These are phyloP conservation scores for Erodium texanum DNA, from an alignment of 441 rosid species.

Conservation along the genomic window DNA sequence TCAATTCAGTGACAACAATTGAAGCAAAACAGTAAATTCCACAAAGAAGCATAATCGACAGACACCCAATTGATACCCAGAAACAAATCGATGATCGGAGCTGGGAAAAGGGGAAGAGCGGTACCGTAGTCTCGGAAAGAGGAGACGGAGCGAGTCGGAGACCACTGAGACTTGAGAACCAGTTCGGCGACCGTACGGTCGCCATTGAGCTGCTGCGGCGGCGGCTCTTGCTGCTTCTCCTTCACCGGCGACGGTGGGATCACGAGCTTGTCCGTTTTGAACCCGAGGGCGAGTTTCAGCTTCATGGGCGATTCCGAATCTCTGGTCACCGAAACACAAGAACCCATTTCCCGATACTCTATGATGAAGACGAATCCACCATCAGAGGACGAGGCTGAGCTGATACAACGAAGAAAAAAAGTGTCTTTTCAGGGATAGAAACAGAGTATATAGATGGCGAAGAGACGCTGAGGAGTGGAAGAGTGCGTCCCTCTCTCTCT, in stretches of 20 bases:
- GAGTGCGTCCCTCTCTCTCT: neutral
- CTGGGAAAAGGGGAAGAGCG: neutral
- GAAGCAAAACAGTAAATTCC: too few relatives aligned
- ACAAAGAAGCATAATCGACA: neutral
- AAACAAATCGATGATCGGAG: neutral
- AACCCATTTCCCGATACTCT: conserved; percentile 37
- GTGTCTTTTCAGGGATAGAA: neutral
- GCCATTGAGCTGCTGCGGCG: conserved; percentile 16
- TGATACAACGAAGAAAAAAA: neutral
- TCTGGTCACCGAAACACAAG: conserved; percentile 44
- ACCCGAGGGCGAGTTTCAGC: conserved; percentile 26
- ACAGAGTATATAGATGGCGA: conserved; percentile 1
- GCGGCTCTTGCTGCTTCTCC: conserved; percentile 15
- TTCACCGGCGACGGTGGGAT: conserved; percentile 55
- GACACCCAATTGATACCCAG: neutral
- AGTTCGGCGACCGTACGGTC: conserved; percentile 25
- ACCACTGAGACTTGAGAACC: conserved; percentile 28
- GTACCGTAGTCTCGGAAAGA: conserved; percentile 44
- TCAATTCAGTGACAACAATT: neutral
- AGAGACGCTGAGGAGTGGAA: too few relatives aligned
- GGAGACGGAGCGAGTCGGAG: conserved; percentile 28
- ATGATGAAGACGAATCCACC: neutral
- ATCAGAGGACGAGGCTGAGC: neutral
- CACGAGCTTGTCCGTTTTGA: conserved; percentile 37
- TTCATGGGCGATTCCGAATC: conserved; percentile 36